Evolutionary conservation across 2,329 filamentous ascomycete species (phyloP), one percentile per base, ranked within the genome.

Genomic region (Helotiales sp.): DNA sequence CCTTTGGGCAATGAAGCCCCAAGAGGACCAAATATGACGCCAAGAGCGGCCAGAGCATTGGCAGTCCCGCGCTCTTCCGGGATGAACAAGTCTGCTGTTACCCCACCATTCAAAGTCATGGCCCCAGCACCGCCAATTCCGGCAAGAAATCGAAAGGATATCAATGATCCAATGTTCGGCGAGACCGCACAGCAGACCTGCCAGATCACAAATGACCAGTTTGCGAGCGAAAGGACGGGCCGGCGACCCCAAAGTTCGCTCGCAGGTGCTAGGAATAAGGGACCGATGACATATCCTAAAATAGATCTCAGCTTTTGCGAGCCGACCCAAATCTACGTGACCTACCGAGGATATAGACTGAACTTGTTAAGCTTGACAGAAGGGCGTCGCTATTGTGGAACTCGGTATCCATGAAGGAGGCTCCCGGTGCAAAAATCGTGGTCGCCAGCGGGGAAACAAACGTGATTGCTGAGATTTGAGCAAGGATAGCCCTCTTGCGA

Each of bases 191-290:
- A 88, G 0, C 82, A 86, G 61, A 90, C 79, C 40, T 82, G 83
- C 73, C 84, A 88, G 1, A 80, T 67, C 54, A 83, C 78, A 69
- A 89, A 89, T 54, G 84, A 75, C 3, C 78, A 67, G 61, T 85
- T 89, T 56, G 83, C 81, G 3, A 65, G 69, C 25, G 80, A 76
- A 59, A 88, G 79, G 29, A 89, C 69, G 0, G 77, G 71, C 2
- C 82, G 71, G 3, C 86, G 78, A 1, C 87, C 86, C 65, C 87
- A 88, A 56, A 88, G 80, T 67, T 90, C 87, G 1, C 79, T 82
- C 48, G 86, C 64, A 0, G 83, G 83, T 1, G 82, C 80, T 2
- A 86, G 70, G 52, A 85, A 72, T 5, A 86, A 70, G 1, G 84
- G 84, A 0, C 84, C 83, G 12, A 86, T 29, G 17, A 77, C 78